Evolutionary conservation across 2,329 filamentous ascomycete genomes (phyloP).

Genomic region (Fusarium odoratissimum): DNA sequence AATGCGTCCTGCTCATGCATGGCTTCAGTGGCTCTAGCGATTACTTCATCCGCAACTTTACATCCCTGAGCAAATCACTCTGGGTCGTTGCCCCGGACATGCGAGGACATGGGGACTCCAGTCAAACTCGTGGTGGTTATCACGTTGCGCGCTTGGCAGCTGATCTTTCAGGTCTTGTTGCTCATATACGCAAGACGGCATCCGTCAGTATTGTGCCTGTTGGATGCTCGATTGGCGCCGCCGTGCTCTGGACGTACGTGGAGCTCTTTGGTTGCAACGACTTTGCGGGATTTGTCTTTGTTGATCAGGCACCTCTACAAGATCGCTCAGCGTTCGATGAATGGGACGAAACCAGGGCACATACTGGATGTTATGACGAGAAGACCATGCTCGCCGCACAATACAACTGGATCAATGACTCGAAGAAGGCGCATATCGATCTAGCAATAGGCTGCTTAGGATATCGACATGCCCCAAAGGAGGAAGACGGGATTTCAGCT

Average conservation of each 20-base stretch:
- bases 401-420: slow-evolving; percentile 41
- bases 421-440: slow-evolving; percentile 37
- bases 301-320: slow-evolving; percentile 45
- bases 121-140: slow-evolving; percentile 39
- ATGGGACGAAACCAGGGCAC: slow-evolving; percentile 41
- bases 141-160: slow-evolving; percentile 43
- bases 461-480: slow-evolving; percentile 40
- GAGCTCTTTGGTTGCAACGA: slow-evolving; percentile 43
- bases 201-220: slow-evolving; percentile 40
- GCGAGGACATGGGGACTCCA: slow-evolving; percentile 44
- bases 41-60: slow-evolving; percentile 42
- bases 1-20: slow-evolving; percentile 45
- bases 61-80: slow-evolving; percentile 28
- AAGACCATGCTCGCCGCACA: slow-evolving; percentile 42
- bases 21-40: slow-evolving; percentile 47
- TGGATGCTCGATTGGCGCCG: slow-evolving; percentile 45
- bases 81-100: slow-evolving; percentile 46
- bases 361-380: slow-evolving; percentile 43
- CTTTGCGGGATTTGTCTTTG: slow-evolving; percentile 45
- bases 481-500: slow-evolving; percentile 33
- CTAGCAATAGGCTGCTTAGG: slow-evolving; percentile 43
- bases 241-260: slow-evolving; percentile 45
- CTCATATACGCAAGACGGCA: slow-evolving; percentile 35
- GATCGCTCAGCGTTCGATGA: slow-evolving; percentile 40
- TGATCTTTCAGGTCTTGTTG: slow-evolving; percentile 37